phyloP scores from a whole-genome alignment of 1,139 yeast species.

The Suzukiozyma palmioleophila region DNA sequence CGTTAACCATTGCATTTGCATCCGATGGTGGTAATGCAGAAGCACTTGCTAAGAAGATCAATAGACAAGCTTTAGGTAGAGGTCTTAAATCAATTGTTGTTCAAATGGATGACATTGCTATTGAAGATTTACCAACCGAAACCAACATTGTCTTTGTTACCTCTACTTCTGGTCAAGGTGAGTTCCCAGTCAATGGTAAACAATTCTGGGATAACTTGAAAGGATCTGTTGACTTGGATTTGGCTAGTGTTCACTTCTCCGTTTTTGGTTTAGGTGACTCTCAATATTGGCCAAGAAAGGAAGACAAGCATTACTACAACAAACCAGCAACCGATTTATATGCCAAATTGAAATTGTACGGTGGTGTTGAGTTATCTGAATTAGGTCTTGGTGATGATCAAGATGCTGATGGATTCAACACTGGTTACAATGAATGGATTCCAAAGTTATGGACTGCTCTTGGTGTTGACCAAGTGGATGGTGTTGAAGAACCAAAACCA shows the following conservation, averaged over 20 bases:
- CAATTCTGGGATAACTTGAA: conserved; percentile 84
- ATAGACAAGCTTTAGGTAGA: conserved; percentile 79
- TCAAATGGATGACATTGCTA: conserved; percentile 80
- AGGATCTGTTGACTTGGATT: conserved; percentile 64
- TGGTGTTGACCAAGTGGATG: conserved; percentile 80
- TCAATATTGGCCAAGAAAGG: conserved; percentile 95
- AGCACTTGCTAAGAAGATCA: conserved; percentile 73
- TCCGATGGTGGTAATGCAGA: conserved; percentile 96
- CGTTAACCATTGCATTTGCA: conserved; percentile 83
- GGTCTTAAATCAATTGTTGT: conserved; percentile 76
- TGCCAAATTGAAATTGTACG: conserved; percentile 60
- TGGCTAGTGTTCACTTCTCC: conserved; percentile 63
- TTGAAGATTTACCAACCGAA: conserved; percentile 78
- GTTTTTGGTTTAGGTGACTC: conserved; percentile 94
- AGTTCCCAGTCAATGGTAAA: conserved; percentile 93
- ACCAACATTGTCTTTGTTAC: conserved; percentile 78
- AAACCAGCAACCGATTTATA: conserved; percentile 81
- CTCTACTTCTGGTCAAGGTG: conserved; percentile 98
- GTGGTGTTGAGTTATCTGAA: conserved; percentile 69
- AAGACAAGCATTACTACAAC: conserved; percentile 89
- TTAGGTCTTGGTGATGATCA: conserved; percentile 94
- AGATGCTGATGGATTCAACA: conserved; percentile 91
- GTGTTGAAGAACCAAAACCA: conserved; percentile 94
- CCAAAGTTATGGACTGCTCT: conserved; percentile 80
- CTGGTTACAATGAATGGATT: conserved; percentile 89